These are phyloP conservation scores for Rhodotorula sp. DNA, from an alignment of 1,284 basidiomycete species.

Conservation along the genomic window DNA sequence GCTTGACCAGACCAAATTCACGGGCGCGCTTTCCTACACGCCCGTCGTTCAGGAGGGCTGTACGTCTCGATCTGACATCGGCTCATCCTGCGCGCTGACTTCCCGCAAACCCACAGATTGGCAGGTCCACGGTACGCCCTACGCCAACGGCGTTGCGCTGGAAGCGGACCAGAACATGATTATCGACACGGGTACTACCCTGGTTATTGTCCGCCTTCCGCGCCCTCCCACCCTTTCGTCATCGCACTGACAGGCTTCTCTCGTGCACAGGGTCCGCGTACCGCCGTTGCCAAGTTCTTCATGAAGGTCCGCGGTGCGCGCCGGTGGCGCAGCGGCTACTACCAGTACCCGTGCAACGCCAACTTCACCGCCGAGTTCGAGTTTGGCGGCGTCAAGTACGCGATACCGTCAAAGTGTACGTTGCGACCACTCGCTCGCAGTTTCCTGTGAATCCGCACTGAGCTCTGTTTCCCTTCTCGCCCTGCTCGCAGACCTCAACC, in stretches of 20 bases:
- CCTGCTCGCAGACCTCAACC: constrained; percentile 33
- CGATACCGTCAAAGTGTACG: constrained; percentile 8
- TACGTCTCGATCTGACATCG: constrained; percentile 47
- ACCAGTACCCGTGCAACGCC: not conserved
- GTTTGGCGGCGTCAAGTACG: constrained; percentile 15
- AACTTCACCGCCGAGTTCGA: constrained; percentile 3
- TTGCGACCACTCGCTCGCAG: not conserved
- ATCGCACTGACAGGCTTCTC: constrained; percentile 44
- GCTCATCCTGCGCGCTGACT: constrained; percentile 48
- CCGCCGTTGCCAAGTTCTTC: constrained; percentile 55
- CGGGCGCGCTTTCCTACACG: constrained; percentile 7
- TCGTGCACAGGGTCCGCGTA: constrained; percentile 42
- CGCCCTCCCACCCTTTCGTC: too few species aligned
- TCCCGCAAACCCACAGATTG: constrained; percentile 44
- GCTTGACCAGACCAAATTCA: constrained; percentile 46
- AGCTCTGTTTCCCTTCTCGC: not conserved
- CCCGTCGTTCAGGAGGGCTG: constrained; percentile 14
- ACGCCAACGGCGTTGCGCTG: constrained; percentile 24
- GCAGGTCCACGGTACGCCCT: constrained; percentile 44
- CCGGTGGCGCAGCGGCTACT: constrained; percentile 40
- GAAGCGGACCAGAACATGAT: constrained; percentile 51
- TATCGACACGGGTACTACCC: constrained; percentile 59
- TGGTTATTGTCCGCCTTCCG: constrained; percentile 50
- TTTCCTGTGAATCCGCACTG: not conserved
- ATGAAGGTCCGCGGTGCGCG: constrained; percentile 55